These are phyloP conservation scores for Yarrowia alimentaria DNA, from an alignment of 805 yeast species.

Conservation along the genomic window DNA sequence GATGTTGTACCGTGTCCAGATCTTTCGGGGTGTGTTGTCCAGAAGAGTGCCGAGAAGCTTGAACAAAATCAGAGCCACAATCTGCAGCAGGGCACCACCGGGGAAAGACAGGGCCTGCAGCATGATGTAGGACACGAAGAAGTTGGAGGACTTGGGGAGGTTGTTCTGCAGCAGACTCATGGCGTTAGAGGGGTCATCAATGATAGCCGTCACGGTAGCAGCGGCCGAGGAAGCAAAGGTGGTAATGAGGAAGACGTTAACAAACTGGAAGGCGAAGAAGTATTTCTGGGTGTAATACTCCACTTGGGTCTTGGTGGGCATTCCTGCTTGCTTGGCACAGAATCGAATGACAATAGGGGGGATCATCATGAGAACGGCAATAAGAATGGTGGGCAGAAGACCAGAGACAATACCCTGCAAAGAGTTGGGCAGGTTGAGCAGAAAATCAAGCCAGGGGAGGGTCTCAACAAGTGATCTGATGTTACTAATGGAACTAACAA, in stretches of 20 bases:
- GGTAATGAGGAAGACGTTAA: conserved; percentile 81
- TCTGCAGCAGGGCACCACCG: conserved; percentile 72
- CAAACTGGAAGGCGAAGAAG: conserved; percentile 86
- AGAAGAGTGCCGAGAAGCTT: conserved; percentile 67
- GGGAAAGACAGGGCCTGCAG: conserved; percentile 78
- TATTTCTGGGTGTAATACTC: conserved; percentile 84
- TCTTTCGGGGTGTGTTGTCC: conserved; percentile 87
- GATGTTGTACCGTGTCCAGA: conserved; percentile 72
- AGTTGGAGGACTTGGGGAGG: conserved; percentile 87
- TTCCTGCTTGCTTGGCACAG: conserved; percentile 74
- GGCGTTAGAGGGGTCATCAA: conserved; percentile 70
- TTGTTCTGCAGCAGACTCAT: conserved; percentile 70
- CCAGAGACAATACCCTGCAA: conserved; percentile 85
- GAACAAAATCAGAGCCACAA: conserved; percentile 68
- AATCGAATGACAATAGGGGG: conserved; percentile 80
- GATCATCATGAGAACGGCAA: conserved; percentile 79
- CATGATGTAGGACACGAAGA: conserved; percentile 78
- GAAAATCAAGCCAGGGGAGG: conserved; percentile 71
- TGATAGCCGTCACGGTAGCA: conserved; percentile 66
- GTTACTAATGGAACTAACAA: conserved; percentile 91
- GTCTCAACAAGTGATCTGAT: conserved; percentile 67
- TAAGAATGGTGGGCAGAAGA: conserved; percentile 75
- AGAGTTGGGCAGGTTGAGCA: conserved; percentile 66
- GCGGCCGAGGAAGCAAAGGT: conserved; percentile 84
- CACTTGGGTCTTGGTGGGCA: conserved; percentile 64